Conservation (phyloP, 2,329 filamentous ascomycete genomes). For the Fonsecaea erecta region DNA sequence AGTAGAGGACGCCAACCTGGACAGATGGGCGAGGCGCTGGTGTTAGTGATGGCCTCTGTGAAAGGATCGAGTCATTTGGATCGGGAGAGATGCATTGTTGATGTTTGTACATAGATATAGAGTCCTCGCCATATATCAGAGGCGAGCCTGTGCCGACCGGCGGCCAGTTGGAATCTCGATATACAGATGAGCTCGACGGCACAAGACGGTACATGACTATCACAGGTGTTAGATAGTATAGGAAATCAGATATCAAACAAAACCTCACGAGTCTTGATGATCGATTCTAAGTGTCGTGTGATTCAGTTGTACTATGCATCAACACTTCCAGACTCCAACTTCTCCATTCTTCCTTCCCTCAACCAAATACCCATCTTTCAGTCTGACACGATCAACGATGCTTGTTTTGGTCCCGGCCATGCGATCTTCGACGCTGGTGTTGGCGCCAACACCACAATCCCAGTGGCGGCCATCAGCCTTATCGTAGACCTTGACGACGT, state of each 20-base stretch:
- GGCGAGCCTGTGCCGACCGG: neutral
- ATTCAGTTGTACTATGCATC: slow-evolving; percentile 27
- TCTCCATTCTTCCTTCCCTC: slow-evolving; percentile 87
- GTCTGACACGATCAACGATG: slow-evolving; percentile 80
- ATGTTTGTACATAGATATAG: neutral
- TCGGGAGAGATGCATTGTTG: neutral
- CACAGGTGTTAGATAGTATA: neutral
- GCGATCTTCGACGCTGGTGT: slow-evolving; percentile 55
- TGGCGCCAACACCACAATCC: slow-evolving; percentile 87
- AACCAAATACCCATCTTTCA: slow-evolving; percentile 91
- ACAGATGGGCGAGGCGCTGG: neutral
- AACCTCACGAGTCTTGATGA: neutral
- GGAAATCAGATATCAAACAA: neutral
- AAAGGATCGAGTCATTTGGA: neutral
- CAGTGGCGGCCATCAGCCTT: slow-evolving; percentile 95
- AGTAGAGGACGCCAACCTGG: neutral
- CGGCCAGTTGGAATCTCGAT: neutral
- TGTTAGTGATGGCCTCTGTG: neutral
- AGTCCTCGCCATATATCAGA: neutral
- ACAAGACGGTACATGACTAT: neutral
- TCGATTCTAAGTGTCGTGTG: neutral
- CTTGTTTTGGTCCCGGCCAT: slow-evolving; percentile 68
- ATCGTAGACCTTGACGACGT: slow-evolving; percentile 97
- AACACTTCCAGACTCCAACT: slow-evolving; percentile 89
- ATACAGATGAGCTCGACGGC: neutral